Conservation (phyloP, 139 green algal genomes). For the Chlamydomonas eustigma region DNA sequence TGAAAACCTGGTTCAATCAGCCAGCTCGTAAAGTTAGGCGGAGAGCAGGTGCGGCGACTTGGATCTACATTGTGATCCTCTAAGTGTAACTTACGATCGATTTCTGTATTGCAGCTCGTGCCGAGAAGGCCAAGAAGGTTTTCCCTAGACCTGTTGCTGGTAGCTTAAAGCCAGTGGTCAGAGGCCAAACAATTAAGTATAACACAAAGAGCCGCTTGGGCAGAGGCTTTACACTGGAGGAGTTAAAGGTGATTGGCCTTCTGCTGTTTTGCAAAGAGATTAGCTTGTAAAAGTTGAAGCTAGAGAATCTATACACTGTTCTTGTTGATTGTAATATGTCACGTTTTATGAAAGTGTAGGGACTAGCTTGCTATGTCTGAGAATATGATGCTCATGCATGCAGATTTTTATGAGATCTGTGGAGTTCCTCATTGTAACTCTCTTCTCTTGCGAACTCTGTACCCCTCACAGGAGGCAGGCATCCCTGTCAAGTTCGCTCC, state of each 20-base stretch:
- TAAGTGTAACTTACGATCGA: too few relatives aligned
- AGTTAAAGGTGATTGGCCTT: slow-evolving; percentile 98
- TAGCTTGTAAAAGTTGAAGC: too few relatives aligned
- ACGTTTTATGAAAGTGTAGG: too few relatives aligned
- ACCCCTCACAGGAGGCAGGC: slow-evolving; percentile 85
- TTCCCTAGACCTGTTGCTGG: slow-evolving; percentile 92
- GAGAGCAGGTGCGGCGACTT: slow-evolving; percentile 55
- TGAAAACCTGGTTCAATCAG: slow-evolving; percentile 99
- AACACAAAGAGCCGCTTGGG: slow-evolving; percentile 91
- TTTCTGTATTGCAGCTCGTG: slow-evolving; percentile 64
- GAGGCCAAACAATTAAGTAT: slow-evolving; percentile 89
- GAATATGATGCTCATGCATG: too few relatives aligned
- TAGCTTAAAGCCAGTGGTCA: slow-evolving; percentile 85
- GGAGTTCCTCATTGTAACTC: too few relatives aligned
- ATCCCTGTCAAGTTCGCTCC: slow-evolving; percentile 85
- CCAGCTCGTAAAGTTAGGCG: slow-evolving; percentile 88
- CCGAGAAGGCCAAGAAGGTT: slow-evolving; percentile 81
- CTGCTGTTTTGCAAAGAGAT: too few relatives aligned
- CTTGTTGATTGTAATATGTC: too few relatives aligned
- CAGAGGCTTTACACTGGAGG: slow-evolving; percentile 93
- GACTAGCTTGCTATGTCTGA: too few relatives aligned
- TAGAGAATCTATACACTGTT: too few relatives aligned
- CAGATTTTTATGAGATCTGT: too few relatives aligned
- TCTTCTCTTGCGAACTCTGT: background rate
- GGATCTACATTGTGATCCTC: too few relatives aligned